Conservation (phyloP, 2,329 filamentous ascomycete species). For the Cytospora chrysosperma region DNA sequence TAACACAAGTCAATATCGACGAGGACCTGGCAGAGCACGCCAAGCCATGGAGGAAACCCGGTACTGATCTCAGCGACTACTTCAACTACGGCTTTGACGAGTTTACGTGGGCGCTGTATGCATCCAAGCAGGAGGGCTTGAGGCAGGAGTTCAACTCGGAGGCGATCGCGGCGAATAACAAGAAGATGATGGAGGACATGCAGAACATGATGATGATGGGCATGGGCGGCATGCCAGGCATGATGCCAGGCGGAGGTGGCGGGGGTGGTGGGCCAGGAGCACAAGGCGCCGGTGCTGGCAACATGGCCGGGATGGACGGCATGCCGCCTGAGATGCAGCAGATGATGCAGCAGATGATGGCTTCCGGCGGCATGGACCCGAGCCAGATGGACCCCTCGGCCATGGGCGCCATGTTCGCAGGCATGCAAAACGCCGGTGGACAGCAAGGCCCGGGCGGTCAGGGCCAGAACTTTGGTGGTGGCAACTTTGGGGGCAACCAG, state of each 20-base stretch:
- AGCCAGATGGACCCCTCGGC: constrained; percentile 63
- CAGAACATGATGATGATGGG: constrained; percentile 66
- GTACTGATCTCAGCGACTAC: constrained; percentile 92
- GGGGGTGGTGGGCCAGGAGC: constrained; percentile 30
- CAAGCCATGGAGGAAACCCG: constrained; percentile 93
- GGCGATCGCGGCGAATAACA: constrained; percentile 60
- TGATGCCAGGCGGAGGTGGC: constrained; percentile 36
- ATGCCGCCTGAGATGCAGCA: constrained; percentile 65
- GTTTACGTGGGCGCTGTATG: constrained; percentile 96
- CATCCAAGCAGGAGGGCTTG: constrained; percentile 79
- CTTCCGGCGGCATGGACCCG: constrained; percentile 59
- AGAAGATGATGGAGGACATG: constrained; percentile 77
- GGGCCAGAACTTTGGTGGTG: constrained; percentile 50
- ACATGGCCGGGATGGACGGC: constrained; percentile 59
- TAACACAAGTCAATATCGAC: constrained; percentile 74
- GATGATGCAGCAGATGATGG: constrained; percentile 71
- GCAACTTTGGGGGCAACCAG: constrained; percentile 52
- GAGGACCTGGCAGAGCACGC: constrained; percentile 74
- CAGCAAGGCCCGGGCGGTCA: constrained; percentile 48
- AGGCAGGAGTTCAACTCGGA: constrained; percentile 73
- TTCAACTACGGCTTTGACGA: constrained; percentile 99
- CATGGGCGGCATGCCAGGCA: constrained; percentile 38
- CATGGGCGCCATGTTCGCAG: constrained; percentile 59
- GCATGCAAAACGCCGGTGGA: constrained; percentile 51
- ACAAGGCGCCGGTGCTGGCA: constrained; percentile 31